A percentile compares a stretch with the other conserved stretches of the same genome.
Evolutionary conservation across 768 basidiomycete species (phyloP).

Genomic region (Amanita fuliginea): DNA sequence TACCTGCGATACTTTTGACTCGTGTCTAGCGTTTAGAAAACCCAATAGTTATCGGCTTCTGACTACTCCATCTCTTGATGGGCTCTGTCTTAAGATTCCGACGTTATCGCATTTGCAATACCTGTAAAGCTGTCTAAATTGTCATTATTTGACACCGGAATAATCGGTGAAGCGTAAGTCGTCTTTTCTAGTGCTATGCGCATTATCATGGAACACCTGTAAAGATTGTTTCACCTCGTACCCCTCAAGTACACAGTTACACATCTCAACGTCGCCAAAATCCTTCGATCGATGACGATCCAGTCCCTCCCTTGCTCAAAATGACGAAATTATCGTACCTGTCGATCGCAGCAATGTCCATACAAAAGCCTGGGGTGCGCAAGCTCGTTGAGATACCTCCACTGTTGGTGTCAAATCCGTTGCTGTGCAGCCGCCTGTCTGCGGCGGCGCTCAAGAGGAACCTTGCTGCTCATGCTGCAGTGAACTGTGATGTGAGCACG

Average conservation of each 20-base stretch:
- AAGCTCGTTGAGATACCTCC: slow-evolving; percentile 28
- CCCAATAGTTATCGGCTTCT: slow-evolving; percentile 42
- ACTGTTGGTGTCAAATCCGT: slow-evolving; percentile 38
- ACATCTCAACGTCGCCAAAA: slow-evolving; percentile 44
- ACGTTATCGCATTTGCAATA: slow-evolving; percentile 43
- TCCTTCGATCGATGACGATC: slow-evolving; percentile 41
- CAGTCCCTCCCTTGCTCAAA: slow-evolving; percentile 40
- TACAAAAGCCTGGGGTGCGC: slow-evolving; percentile 50
- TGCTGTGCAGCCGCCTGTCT: slow-evolving; percentile 30
- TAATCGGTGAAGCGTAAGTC: slow-evolving; percentile 42
- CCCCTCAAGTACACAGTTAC: slow-evolving; percentile 42
- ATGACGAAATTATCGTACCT: slow-evolving; percentile 37
- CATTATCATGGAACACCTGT: slow-evolving; percentile 3
- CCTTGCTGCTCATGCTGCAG: slow-evolving; percentile 40
- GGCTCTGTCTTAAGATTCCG: slow-evolving; percentile 31
- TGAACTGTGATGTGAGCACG: slow-evolving; percentile 32
- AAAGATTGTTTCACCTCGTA: slow-evolving; percentile 46
- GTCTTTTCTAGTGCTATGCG: neutral
- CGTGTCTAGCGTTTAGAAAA: slow-evolving; percentile 32
- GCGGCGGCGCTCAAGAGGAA: slow-evolving; percentile 41
- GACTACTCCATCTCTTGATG: slow-evolving; percentile 37
- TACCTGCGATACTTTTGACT: slow-evolving; percentile 6
- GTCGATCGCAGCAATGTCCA: slow-evolving; percentile 39
- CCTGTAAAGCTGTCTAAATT: slow-evolving; percentile 39
- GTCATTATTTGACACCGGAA: slow-evolving; percentile 21